Conservation (phyloP, 2,329 filamentous ascomycete genomes). For the Colletotrichum magnum region DNA sequence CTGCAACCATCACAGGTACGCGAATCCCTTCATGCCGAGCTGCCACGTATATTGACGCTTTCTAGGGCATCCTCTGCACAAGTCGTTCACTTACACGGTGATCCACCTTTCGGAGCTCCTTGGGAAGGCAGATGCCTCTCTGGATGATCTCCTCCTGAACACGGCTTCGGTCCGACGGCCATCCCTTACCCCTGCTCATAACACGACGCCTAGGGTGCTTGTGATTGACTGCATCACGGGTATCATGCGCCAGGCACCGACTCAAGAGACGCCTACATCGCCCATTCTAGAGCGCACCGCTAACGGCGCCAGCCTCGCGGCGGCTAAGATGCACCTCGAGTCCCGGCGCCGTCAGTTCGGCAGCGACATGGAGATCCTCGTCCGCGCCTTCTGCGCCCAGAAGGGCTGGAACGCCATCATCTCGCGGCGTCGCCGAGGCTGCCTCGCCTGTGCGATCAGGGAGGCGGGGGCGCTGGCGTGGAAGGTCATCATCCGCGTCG, state of each 20-base stretch:
- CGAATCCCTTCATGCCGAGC: constrained; percentile 37
- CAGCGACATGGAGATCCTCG: constrained; percentile 78
- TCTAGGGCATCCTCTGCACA: constrained; percentile 74
- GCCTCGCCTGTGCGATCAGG: constrained; percentile 80
- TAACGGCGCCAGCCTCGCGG: constrained; percentile 57
- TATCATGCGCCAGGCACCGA: constrained; percentile 57
- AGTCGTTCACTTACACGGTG: constrained; percentile 72
- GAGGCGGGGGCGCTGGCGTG: constrained; percentile 81
- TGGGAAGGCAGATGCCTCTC: constrained; percentile 58
- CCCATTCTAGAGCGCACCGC: constrained; percentile 58
- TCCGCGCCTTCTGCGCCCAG: constrained; percentile 80
- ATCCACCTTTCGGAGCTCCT: constrained; percentile 72
- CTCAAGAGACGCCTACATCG: constrained; percentile 63
- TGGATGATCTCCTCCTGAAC: constrained; percentile 62
- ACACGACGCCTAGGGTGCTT: constrained; percentile 61
- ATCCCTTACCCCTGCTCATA: constrained; percentile 47
- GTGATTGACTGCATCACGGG: constrained; percentile 76
- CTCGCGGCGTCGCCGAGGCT: constrained; percentile 76
- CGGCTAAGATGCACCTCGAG: constrained; percentile 69
- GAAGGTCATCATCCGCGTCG: constrained; percentile 75
- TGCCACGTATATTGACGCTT: constrained; percentile 14
- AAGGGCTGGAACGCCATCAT: constrained; percentile 82
- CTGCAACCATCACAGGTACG: constrained; percentile 64
- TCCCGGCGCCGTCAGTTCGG: constrained; percentile 71
- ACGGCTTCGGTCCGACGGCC: constrained; percentile 50